Evolutionary conservation across 1,284 basidiomycete species (phyloP).

Genomic region (Cryptococcus jaspeensis): DNA sequence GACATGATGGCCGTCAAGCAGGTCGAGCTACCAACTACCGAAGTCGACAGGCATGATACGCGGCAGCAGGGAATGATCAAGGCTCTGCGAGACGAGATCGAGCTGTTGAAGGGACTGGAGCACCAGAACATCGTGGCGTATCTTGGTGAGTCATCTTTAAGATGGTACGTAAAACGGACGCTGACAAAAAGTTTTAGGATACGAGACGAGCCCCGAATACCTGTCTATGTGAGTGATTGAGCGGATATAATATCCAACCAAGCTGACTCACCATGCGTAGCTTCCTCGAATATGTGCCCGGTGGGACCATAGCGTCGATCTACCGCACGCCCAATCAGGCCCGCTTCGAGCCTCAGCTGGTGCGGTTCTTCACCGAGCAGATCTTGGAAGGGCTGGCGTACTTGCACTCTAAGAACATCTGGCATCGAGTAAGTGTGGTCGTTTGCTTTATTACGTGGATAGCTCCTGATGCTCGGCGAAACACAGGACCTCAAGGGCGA

Average conservation of each 20-base stretch:
- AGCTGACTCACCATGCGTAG: constrained; percentile 49
- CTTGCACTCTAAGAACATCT: constrained; percentile 84
- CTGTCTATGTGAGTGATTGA: constrained; percentile 76
- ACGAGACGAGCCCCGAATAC: constrained; percentile 85
- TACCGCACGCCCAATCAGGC: constrained; percentile 82
- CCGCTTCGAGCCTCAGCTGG: constrained; percentile 72
- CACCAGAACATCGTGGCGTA: constrained; percentile 98
- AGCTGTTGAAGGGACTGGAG: constrained; percentile 92
- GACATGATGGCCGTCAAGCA: constrained; percentile 99
- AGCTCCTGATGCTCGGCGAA: background rate
- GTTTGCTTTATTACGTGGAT: background rate
- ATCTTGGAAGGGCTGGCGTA: constrained; percentile 91
- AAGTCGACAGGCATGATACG: constrained; percentile 82
- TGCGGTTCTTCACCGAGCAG: constrained; percentile 89
- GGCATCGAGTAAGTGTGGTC: constrained; percentile 70
- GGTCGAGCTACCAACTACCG: constrained; percentile 89
- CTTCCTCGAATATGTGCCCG: constrained; percentile 97
- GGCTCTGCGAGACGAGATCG: constrained; percentile 89
- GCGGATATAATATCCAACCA: no score
- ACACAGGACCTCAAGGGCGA: constrained; percentile 91
- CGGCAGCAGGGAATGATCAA: constrained; percentile 84
- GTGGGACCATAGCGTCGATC: constrained; percentile 92
- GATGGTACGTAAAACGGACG: background rate
- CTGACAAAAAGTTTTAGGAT: constrained; percentile 49
- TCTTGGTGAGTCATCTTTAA: constrained; percentile 59